These are phyloP conservation scores for Pseudodiploospora longispora DNA, from an alignment of 2,329 filamentous ascomycete genomes.

Conservation along the genomic window DNA sequence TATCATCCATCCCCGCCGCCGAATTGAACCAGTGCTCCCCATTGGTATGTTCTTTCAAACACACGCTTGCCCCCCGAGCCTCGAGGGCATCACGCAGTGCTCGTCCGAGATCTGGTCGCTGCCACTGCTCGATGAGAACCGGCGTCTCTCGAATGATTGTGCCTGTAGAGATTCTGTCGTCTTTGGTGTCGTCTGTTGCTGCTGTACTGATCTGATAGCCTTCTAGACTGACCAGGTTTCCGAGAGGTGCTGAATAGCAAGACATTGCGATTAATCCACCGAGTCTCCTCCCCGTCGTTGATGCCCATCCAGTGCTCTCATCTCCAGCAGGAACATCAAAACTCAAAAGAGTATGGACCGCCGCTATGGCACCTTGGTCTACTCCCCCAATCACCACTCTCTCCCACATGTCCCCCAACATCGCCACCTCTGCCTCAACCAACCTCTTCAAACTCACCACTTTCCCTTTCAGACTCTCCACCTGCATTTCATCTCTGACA, in stretches of 20 bases:
- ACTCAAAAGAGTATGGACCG: background rate
- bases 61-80: background rate
- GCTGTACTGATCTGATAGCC: background rate
- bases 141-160: slow-evolving; percentile 2
- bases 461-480: background rate
- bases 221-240: background rate
- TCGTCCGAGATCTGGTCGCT: background rate
- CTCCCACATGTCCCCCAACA: slow-evolving; percentile 4
- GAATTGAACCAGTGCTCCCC: slow-evolving; percentile 3
- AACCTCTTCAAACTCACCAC: background rate
- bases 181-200: no score
- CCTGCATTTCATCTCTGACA: background rate
- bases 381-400: slow-evolving; percentile 3
- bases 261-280: slow-evolving; percentile 3
- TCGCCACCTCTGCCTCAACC: background rate
- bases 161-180: no score
- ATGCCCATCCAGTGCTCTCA: background rate
- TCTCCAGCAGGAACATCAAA: background rate
- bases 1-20: slow-evolving; percentile 3
- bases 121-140: slow-evolving; percentile 1
- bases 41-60: slow-evolving; percentile 3
- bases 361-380: slow-evolving; percentile 3
- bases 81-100: background rate
- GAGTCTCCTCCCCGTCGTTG: background rate
- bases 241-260: background rate